Evolutionary conservation across 2,329 filamentous ascomycete species (phyloP), one percentile per base, ranked within the genome.

Genomic region (Trichoderma sp.): DNA sequence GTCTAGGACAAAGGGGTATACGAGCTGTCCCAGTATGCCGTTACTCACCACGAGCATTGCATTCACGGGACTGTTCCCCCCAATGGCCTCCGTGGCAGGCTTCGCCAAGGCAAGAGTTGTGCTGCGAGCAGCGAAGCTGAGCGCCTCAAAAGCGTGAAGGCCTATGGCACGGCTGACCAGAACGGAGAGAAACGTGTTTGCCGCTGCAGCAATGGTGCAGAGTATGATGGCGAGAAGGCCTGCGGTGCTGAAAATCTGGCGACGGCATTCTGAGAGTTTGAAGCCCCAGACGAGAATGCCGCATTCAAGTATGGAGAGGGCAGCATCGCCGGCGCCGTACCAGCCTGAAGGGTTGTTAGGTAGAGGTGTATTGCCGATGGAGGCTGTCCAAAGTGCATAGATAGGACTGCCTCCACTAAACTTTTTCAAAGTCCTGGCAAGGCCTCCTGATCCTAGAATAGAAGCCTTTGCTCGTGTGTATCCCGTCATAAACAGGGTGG

Each of bases 231-330:
- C 81, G 2, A 82, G 77, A 5, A 83, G 47, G 0, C 86, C 85
- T 0, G 81, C 81, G 1, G 79, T 74, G 26, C 84, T 86, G 59
- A 84, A 80, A 1, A 88, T 79, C 64, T 85, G 84, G 3, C 74
- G 73, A 4, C 85, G 84, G 76, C 84, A 86, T 73, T 86, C 85
- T 74, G 84, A 86, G 4, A 88, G 79, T 77, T 87, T 88, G 73
- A 88, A 83, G 0, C 86, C 86, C 86, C 86, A 88, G 4, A 83
- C 80, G 3, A 87, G 80, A 28, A 88, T 85, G 12, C 85, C 86
- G 4, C 84, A 82, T 74, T 87, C 84, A 3, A 88, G 84, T 3
- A 87, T 76, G 0, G 85, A 84, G 1, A 84, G 79, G 0, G 86
- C 85, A 4, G 83, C 76, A 72, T 87, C 85, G 9, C 86, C 86